These are phyloP conservation scores for Linaria vulgaris DNA, from an alignment of 257 asterid genomes.

Conservation along the genomic window DNA sequence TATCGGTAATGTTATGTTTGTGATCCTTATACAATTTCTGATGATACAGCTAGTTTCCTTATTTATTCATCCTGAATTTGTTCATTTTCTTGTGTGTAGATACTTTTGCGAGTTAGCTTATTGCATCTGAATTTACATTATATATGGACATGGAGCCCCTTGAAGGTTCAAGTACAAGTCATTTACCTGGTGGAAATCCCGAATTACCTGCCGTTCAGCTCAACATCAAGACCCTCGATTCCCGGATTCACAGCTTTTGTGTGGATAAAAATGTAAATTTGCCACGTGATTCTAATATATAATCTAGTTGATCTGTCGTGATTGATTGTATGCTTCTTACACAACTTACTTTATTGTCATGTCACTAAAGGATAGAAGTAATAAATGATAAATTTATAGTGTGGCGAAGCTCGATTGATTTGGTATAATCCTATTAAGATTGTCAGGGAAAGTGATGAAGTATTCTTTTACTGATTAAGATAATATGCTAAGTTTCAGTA, in stretches of 20 bases:
- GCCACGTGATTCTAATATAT: not conserved
- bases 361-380: too few species aligned
- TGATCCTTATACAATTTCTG: too few species aligned
- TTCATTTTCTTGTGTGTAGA: slow-evolving; percentile 13
- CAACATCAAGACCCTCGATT: slow-evolving; percentile 88
- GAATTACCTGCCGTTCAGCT: slow-evolving; percentile 58
- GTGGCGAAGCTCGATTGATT: too few species aligned
- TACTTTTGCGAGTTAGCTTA: slow-evolving; percentile 23
- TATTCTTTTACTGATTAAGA: too few species aligned
- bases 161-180: slow-evolving; percentile 55
- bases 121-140: slow-evolving; percentile 30
- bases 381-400: too few species aligned
- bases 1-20: too few species aligned
- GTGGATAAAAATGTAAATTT: slow-evolving; percentile 70
- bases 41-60: too few species aligned
- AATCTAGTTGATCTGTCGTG: not conserved
- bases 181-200: slow-evolving; percentile 45
- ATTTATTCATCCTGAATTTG: too few species aligned
- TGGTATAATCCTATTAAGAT: too few species aligned
- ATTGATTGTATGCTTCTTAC: not conserved
- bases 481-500: too few species aligned
- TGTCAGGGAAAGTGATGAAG: too few species aligned
- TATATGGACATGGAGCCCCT: slow-evolving; percentile 59
- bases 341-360: too few species aligned
- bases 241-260: slow-evolving; percentile 54